A percentile compares a stretch with the other conserved stretches of the same genome.
phyloP scores from a whole-genome alignment of 257 asterid species.

The Catharanthus roseus region DNA sequence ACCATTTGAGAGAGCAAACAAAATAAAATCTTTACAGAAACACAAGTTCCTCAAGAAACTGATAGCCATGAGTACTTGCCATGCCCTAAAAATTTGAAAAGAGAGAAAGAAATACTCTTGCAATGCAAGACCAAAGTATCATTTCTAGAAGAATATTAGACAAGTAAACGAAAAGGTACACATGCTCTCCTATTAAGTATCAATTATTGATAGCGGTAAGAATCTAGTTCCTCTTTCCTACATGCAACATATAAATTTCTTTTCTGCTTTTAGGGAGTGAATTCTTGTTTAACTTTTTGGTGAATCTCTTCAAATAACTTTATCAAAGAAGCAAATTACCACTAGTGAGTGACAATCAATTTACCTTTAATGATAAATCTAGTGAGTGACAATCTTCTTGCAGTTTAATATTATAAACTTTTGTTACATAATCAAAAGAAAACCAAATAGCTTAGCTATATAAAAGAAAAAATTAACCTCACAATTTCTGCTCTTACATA shows the following conservation, averaged over 20 bases:
- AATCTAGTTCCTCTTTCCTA: conserved; percentile 13
- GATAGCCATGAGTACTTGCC: background rate
- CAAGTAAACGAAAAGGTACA: background rate
- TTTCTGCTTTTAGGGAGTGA: background rate
- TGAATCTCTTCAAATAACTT: too few relatives aligned
- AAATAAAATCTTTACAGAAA: background rate
- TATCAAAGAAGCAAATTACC: background rate
- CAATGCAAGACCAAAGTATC: background rate
- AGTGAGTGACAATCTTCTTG: background rate
- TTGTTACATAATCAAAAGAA: background rate
- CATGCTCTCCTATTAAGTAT: conserved; percentile 2
- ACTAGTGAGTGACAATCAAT: too few relatives aligned
- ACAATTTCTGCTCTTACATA: too few relatives aligned
- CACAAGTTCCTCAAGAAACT: background rate
- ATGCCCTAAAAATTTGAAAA: background rate
- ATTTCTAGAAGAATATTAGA: background rate
- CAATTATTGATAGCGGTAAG: conserved; percentile 1
- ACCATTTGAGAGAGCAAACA: background rate
- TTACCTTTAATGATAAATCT: background rate
- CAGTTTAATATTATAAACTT: background rate
- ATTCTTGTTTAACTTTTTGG: background rate
- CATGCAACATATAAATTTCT: background rate
- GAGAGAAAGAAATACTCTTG: background rate
- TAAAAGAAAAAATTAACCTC: background rate
- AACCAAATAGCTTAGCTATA: background rate